Evolutionary conservation across 2,329 filamentous ascomycete genomes (phyloP), one percentile per base, ranked within the genome.

Genomic region (Boeremia exigua): DNA sequence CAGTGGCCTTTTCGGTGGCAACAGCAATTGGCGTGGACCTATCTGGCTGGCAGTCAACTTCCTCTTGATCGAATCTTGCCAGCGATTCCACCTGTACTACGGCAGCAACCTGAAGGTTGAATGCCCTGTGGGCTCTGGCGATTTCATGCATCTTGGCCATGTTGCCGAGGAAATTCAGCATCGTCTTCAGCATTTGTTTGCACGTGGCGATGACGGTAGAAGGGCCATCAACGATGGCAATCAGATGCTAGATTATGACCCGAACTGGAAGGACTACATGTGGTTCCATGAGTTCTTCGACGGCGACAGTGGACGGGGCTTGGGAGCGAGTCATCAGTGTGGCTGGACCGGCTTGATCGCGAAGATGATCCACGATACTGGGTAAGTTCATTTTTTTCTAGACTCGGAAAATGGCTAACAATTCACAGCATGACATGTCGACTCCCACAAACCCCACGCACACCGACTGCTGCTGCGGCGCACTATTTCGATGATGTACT

Each of bases 261-360:
- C 91, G 23, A 82, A 96, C 76, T 98, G 94, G 94, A 94, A 89
- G 75, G 93, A 96, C 69, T 86, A 93, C 69, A 81, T 98, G 67
- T 97, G 92, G 91, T 98, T 96, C 82, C 90, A 96, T 73, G 94
- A 98, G 75, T 98, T 96, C 82, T 98, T 98, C 72, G 94, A 98
- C 71, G 94, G 92, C 34, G 93, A 98, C 73, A 88, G 83, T 46
- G 94, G 94, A 12, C 89, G 92, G 63, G 94, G 95, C 14, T 84
- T 98, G 1, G 94, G 94, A 54, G 92, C 94, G 33, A 94, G 88
- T 43, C 95, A 98, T 76, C 95, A 98, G 76, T 96, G 92, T 71
- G 94, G 94, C 45, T 98, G 95, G 94, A 97, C 94, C 33, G 94
- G 94, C 23, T 78, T 98, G 64, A 92, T 98, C 74, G 94, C 94